Base-by-base conservation (phyloP, 2,329 filamentous ascomycete genomes). In the Diaporthe sp. region DNA sequence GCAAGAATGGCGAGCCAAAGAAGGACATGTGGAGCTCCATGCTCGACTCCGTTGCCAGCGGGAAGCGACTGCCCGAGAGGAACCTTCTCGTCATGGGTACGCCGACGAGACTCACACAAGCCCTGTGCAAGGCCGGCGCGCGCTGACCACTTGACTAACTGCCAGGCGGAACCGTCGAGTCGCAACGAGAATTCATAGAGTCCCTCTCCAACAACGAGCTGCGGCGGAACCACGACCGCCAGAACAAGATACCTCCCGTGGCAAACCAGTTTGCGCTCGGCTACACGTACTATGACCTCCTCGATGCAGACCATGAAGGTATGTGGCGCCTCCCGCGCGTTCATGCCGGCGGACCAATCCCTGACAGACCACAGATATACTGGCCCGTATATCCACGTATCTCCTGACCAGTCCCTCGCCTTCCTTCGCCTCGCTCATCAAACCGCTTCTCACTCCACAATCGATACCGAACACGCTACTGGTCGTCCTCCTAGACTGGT, bases 21-120 rank as follows among this genome's bases (percentile, higher is more conserved):
- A 94, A 94, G 84, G 94, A 97, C 82, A 92, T 98, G 84, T 98
- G 96, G 96, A 96, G 94, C 75, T 95, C 94, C 58, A 94, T 98
- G 93, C 89, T 98, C 78, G 94, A 97, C 83, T 93, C 91, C 70
- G 96, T 97, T 78, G 95, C 96, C 79, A 97, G 94, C 84, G 95
- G 94, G 78, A 97, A 97, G 87, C 91, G 94, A 78, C 86, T 98
- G 80, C 94, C 95, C 8, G 95, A 98, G 85, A 98, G 98, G 89
- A 97, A 96, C 82, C 85, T 98, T 76, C 85, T 98, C 55, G 92
- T 98, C 30, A 86, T 98, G 81, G 95, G 94, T 94, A 88, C 77
- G 88, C 72, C 44, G 58, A 66, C 42, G 59, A 47, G 75, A 32
- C 51, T 32, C 35, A 71, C 70, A 59, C 39, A 56, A 25, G 44